phyloP scores from a whole-genome alignment of 2,329 filamentous ascomycete species.

The Teratosphaeria viscida region DNA sequence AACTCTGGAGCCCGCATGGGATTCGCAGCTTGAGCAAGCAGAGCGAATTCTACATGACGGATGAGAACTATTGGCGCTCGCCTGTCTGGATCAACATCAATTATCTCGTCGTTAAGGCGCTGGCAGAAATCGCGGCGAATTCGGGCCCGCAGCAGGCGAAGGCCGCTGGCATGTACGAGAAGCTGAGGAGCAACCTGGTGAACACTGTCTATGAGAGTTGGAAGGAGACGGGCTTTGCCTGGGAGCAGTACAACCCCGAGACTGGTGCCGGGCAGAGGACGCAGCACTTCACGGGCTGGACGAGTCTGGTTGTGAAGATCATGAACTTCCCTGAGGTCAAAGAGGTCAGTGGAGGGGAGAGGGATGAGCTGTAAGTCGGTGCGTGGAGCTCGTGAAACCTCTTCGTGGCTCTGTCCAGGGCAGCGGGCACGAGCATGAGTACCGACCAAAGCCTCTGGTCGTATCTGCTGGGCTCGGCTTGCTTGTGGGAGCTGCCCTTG shows the following conservation, averaged over 20 bases:
- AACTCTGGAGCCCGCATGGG: constrained; percentile 86
- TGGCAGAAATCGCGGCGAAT: constrained; percentile 56
- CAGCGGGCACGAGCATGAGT: not conserved
- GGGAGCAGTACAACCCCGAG: constrained; percentile 96
- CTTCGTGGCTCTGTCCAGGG: not conserved
- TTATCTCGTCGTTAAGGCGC: constrained; percentile 70
- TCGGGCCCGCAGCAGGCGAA: constrained; percentile 57
- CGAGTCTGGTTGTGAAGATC: constrained; percentile 93
- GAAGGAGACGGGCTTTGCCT: constrained; percentile 88
- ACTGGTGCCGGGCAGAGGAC: constrained; percentile 89
- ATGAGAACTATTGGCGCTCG: constrained; percentile 93
- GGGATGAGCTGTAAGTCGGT: constrained; percentile 38
- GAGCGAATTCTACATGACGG: constrained; percentile 75
- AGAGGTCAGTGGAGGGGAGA: constrained; percentile 16
- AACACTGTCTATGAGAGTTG: constrained; percentile 81
- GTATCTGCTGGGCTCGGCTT: not conserved
- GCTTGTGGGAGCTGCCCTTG: not conserved
- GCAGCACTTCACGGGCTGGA: constrained; percentile 98
- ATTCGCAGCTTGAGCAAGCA: constrained; percentile 79
- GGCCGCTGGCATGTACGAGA: constrained; percentile 63
- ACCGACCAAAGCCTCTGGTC: not conserved
- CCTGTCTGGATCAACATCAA: constrained; percentile 96
- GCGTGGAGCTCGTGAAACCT: not conserved
- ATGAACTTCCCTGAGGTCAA: constrained; percentile 79
- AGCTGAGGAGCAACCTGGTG: constrained; percentile 73